Evolutionary conservation across 768 basidiomycete species (phyloP).

Genomic region (Plicaturopsis crispa): DNA sequence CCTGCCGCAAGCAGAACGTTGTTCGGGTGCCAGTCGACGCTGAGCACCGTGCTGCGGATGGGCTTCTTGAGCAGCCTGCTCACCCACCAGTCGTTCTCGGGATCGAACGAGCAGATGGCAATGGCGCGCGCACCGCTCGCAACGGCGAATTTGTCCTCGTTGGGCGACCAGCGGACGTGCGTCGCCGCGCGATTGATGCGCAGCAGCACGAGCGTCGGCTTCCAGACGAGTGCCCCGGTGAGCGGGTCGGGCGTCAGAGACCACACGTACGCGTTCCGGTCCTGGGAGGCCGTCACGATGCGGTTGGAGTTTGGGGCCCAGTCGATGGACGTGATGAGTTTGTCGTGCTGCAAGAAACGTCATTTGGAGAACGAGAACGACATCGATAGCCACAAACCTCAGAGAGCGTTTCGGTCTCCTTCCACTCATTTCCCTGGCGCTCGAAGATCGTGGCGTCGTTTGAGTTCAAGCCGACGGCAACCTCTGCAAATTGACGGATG

Average conservation of each 20-base stretch:
- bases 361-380: neutral
- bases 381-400: constrained; percentile 52
- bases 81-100: constrained; percentile 99
- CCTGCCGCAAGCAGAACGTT: constrained; percentile 96
- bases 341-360: constrained; percentile 71
- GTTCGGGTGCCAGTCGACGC: constrained; percentile 98
- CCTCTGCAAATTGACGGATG: constrained; percentile 43
- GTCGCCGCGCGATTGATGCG: constrained; percentile 96
- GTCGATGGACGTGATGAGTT: constrained; percentile 94
- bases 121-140: constrained; percentile 94
- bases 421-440: constrained; percentile 62
- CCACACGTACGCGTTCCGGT: constrained; percentile 99
- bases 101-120: constrained; percentile 93
- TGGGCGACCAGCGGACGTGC: constrained; percentile 91
- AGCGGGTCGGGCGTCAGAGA: constrained; percentile 67
- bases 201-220: constrained; percentile 92
- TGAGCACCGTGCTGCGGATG: constrained; percentile 88
- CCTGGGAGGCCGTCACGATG: constrained; percentile 98
- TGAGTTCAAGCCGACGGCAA: constrained; percentile 86
- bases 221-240: constrained; percentile 75
- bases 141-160: constrained; percentile 98
- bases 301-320: constrained; percentile 97
- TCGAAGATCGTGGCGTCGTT: constrained; percentile 82
- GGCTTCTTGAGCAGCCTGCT: constrained; percentile 97
- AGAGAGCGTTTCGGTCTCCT: constrained; percentile 64